Conservation (phyloP, 2,329 filamentous ascomycete species). For the Exutisphaerella laricina region DNA sequence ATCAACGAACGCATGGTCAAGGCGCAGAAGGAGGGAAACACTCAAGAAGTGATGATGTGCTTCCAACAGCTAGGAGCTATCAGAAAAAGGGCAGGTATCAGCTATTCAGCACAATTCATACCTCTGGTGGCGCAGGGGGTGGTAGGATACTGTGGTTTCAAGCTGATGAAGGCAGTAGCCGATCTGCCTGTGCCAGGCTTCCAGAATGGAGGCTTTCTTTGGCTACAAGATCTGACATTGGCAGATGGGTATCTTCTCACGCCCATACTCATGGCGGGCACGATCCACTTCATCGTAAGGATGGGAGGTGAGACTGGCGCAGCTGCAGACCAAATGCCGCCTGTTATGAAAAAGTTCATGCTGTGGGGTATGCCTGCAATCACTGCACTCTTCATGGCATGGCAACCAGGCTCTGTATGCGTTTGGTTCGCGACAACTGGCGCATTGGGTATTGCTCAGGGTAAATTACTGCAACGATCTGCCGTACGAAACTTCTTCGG, state of each 20-base stretch:
- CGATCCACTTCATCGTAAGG: conserved; percentile 34
- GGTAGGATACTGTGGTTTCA: conserved; percentile 75
- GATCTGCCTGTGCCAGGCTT: conserved; percentile 74
- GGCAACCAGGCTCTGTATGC: conserved; percentile 54
- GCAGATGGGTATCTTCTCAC: conserved; percentile 73
- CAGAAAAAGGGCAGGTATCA: conserved; percentile 52
- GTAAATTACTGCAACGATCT: conserved; percentile 34
- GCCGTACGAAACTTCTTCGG: conserved; percentile 35
- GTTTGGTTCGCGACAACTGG: conserved; percentile 54
- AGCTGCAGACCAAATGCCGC: conserved; percentile 20
- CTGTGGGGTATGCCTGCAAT: conserved; percentile 49
- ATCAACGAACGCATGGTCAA: conserved; percentile 51
- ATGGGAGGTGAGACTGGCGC: conserved; percentile 48
- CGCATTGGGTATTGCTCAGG: conserved; percentile 37
- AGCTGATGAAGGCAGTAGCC: conserved; percentile 67
- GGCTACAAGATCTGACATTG: conserved; percentile 72
- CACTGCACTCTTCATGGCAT: conserved; percentile 50
- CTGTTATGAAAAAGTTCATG: conserved; percentile 38
- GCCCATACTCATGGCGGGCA: conserved; percentile 45
- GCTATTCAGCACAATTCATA: conserved; percentile 45
- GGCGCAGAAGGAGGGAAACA: conserved; percentile 43
- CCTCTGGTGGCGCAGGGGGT: conserved; percentile 59
- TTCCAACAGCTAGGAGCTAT: conserved; percentile 48
- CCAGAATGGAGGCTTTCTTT: conserved; percentile 63
- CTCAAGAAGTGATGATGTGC: conserved; percentile 42